Base-by-base conservation (phyloP, 1,139 yeast genomes). In the Suhomyces maxii region DNA sequence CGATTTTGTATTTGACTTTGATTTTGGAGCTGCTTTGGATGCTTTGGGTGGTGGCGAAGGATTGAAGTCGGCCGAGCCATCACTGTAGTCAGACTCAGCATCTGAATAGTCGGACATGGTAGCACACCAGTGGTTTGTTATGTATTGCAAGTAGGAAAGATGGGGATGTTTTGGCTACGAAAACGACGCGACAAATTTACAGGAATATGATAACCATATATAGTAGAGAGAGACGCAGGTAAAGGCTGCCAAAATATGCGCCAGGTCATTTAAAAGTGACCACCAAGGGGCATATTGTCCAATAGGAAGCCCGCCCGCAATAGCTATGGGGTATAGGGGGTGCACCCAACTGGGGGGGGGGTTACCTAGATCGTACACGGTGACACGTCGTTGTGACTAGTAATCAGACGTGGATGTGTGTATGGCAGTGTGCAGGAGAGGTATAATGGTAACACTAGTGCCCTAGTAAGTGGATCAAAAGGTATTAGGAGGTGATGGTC, bases 81-180 rank as follows among this genome's bases (percentile, higher is more conserved):
- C 46, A 18, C 46, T 43, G 26, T 23, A 42, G 28, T 36, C 41
- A 3, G 45, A 40, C 7, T 13, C 47, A 8, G 33, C 32, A 5
- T 37, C 44, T 7, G 44, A 39, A 14, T 26, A 40, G 44, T 44
- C 47, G 26, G 47, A 44, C 47, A 44, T 44, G 10, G 33, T n/a
- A 14, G 39, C 11, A 18, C 23, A 18, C 6, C 6, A 6, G 37
- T 34, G 36, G 4, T 34, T 34, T 12, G 9, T 12, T 4, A 34
- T n/a, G 8, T 34, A 6, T 28, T 28, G 31, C 31, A 28, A 11
- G 9, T 9, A 11, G 31, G 31, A 28, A 28, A 11, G 9, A 9
- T 10, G 12, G 10, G 4, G 14, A 9, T 14, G 14, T 34, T 13
- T 35, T 35, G 26, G 37, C 3, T 33, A 4, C 7, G 8, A 13